phyloP scores from a whole-genome alignment of 331 rosid genomes.

The Arachis monticola region DNA sequence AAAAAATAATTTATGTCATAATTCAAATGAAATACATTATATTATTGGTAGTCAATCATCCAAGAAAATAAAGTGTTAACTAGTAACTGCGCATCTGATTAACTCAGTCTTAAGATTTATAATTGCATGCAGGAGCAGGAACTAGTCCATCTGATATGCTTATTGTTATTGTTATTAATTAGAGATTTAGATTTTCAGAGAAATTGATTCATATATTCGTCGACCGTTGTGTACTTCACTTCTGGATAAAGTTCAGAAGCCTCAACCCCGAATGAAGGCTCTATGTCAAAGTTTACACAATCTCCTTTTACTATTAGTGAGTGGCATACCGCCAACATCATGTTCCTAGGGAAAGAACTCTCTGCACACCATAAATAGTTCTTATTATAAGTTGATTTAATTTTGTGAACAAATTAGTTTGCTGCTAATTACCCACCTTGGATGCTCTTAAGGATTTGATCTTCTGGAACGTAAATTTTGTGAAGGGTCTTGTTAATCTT shows the following conservation, averaged over 20 bases:
- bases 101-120: too few species aligned
- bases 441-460: conserved; percentile 47
- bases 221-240: conserved; percentile 44
- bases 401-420: neutral
- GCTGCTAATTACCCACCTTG: conserved; percentile 32
- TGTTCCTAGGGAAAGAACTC: conserved; percentile 39
- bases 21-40: too few species aligned
- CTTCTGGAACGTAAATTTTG: conserved; percentile 48
- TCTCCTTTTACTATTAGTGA: conserved; percentile 41
- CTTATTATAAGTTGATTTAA: too few species aligned
- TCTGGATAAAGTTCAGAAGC: conserved; percentile 52
- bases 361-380: conserved; percentile 31
- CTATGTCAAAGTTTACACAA: conserved; percentile 29
- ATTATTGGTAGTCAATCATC: too few species aligned
- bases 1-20: too few species aligned
- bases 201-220: conserved; percentile 38
- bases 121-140: too few species aligned
- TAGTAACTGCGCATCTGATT: too few species aligned
- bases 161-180: too few species aligned
- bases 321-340: conserved; percentile 30
- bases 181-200: conserved; percentile 15
- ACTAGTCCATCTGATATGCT: too few species aligned
- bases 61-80: too few species aligned
- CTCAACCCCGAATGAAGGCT: conserved; percentile 42
- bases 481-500: conserved; percentile 54